These are phyloP conservation scores for Cercospora sp. DNA, from an alignment of 2,329 filamentous ascomycete genomes.

Conservation along the genomic window DNA sequence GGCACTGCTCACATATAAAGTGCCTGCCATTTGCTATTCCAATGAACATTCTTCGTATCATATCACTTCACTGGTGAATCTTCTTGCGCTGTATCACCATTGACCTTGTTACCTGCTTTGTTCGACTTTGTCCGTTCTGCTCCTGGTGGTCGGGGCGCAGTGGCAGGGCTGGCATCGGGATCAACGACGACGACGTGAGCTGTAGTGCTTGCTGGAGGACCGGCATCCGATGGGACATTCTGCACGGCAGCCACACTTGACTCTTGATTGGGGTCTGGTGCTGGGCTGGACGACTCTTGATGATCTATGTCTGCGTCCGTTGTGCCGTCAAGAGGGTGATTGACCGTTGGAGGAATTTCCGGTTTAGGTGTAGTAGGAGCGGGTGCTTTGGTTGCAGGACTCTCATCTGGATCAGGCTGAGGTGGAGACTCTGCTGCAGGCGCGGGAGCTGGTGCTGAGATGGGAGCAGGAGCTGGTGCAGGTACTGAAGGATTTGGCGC, in stretches of 20 bases:
- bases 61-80: neutral
- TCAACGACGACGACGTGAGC: conserved; percentile 4
- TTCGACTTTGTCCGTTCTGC: conserved; percentile 5
- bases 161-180: conserved; percentile 14
- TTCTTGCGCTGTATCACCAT: neutral
- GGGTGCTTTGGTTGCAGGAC: conserved; percentile 30
- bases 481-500: conserved; percentile 13
- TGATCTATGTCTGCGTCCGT: neutral
- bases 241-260: neutral
- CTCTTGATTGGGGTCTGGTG: neutral
- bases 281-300: neutral
- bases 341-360: neutral
- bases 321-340: neutral
- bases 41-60: neutral
- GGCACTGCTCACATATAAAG: neutral
- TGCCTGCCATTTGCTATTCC: neutral
- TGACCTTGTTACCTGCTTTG: conserved; percentile 7
- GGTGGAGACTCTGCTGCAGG: conserved; percentile 4
- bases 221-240: neutral
- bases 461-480: conserved; percentile 8
- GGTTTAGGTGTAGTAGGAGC: conserved; percentile 11
- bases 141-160: conserved; percentile 1
- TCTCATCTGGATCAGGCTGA: conserved; percentile 32
- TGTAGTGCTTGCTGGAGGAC: neutral
- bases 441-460: conserved; percentile 9